Conservation (phyloP, 2,329 filamentous ascomycete genomes). For the Helicocarpus griseus region DNA sequence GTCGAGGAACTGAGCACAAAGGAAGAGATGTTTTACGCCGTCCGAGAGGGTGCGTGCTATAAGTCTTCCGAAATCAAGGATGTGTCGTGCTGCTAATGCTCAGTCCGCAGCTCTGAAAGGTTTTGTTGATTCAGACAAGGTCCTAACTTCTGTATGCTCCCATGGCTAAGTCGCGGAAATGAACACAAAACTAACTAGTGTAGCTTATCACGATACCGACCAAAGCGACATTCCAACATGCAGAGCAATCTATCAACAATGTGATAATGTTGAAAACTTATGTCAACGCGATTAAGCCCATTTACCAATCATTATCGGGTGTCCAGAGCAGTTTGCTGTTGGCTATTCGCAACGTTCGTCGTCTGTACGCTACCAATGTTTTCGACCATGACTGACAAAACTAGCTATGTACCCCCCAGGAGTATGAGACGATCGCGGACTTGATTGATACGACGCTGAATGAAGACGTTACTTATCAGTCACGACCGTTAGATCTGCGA, state of each 20-base stretch:
- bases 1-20: slow-evolving; percentile 71
- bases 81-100: neutral
- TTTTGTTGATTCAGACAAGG: slow-evolving; percentile 69
- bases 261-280: slow-evolving; percentile 82
- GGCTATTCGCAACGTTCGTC: slow-evolving; percentile 52
- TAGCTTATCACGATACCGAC: slow-evolving; percentile 69
- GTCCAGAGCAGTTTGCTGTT: slow-evolving; percentile 55
- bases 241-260: slow-evolving; percentile 76
- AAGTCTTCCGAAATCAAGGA: neutral
- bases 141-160: slow-evolving; percentile 58
- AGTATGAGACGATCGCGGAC: slow-evolving; percentile 50
- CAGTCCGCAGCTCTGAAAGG: slow-evolving; percentile 55
- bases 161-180: neutral
- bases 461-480: slow-evolving; percentile 68
- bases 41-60: slow-evolving; percentile 53
- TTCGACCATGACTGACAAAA: neutral
- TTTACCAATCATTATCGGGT: slow-evolving; percentile 59
- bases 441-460: slow-evolving; percentile 66
- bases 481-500: slow-evolving; percentile 69
- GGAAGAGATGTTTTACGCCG: slow-evolving; percentile 73
- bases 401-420: slow-evolving; percentile 55
- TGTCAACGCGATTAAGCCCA: slow-evolving; percentile 54
- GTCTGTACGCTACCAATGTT: neutral
- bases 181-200: slow-evolving; percentile 7
- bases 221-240: slow-evolving; percentile 54